Base-by-base conservation (phyloP, 345 rosid species). In the Tarenaya hassleriana region DNA sequence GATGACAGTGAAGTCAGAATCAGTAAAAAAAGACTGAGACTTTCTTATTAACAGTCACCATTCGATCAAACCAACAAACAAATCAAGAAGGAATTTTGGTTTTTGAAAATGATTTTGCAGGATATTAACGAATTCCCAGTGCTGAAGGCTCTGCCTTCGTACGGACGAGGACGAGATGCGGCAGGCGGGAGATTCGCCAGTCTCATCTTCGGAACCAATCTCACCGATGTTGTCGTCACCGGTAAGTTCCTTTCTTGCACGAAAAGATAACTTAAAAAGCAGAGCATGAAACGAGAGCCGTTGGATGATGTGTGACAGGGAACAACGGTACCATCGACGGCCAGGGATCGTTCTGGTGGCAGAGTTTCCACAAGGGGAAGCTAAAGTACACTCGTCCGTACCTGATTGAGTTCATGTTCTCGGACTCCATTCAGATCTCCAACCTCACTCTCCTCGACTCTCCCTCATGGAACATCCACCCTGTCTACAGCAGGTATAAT, bases 291-390 rank as follows among this genome's bases (percentile, higher is more conserved):
- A 19, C 1, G 12, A 1, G 46, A 59, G 4, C 61, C 70, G 55
- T 52, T 66, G 60, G 65, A 66, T 59, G 6, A 20, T 15, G 3
- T 32, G 35, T 59, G 10, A 38, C 64, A 83, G 97, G 97, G 52
- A 62, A 75, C 19, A 90, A 86, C 52, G 97, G 91, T 10, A 90
- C 97, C 1, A 75, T 90, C 21, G 88, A 86, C 29, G 95, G 97
- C 9, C 97, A 90, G 60, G 97, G 97, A 13, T 82, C 86, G 13
- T 64, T 73, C 61, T 90, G 97, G 97, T 90, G 97, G 97, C 90
- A 83, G 60, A 56, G 73, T 9, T 90, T 83, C 68, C 94, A 86
- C 52, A 70, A 67, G 61, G 76, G 83, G 33, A 86, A 83, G 63
- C 77, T 90, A 4, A 83, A 90, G 55, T 83, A 80, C 73, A 90